Percentiles rank a stretch among this genome's conserved stretches.
phyloP scores from a whole-genome alignment of 2,329 filamentous ascomycete species.

The Tympanopsis confertula region DNA sequence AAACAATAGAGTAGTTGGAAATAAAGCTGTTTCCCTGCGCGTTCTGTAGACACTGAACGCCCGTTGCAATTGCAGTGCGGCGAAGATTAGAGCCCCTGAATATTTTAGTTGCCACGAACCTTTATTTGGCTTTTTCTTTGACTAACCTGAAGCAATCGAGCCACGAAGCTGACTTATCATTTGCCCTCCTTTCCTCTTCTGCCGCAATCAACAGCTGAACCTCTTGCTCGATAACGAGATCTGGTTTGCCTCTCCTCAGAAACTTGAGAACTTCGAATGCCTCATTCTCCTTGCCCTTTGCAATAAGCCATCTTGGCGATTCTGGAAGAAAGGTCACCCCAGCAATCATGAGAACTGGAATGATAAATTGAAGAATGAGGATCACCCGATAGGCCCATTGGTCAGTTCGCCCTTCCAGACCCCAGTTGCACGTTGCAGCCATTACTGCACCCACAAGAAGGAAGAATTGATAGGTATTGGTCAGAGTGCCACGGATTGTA shows the following conservation, averaged over 20 bases:
- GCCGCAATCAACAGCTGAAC: constrained; percentile 1
- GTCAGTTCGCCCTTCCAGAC: constrained; percentile 4
- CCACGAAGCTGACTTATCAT: background rate
- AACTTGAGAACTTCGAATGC: constrained; percentile 1
- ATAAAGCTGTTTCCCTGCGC: constrained; percentile 3
- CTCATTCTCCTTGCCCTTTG: constrained; percentile 1
- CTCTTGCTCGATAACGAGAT: constrained; percentile 1
- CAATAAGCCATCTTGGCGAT: background rate
- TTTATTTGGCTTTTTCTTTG: background rate
- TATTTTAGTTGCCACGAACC: background rate
- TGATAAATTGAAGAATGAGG: constrained; percentile 7
- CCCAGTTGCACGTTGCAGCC: constrained; percentile 6
- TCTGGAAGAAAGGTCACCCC: constrained; percentile 10
- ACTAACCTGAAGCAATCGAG: background rate
- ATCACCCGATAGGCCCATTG: constrained; percentile 8
- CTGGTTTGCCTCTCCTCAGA: constrained; percentile 1
- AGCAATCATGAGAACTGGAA: constrained; percentile 25
- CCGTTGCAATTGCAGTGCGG: constrained; percentile 2
- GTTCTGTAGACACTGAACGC: constrained; percentile 3
- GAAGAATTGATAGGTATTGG: constrained; percentile 9
- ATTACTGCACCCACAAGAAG: constrained; percentile 6
- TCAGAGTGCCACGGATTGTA: constrained; percentile 6
- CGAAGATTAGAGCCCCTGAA: constrained; percentile 3
- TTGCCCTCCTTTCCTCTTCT: background rate
- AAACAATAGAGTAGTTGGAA: constrained; percentile 1